phyloP scores from a whole-genome alignment of 768 basidiomycete species.

The Sporobolomyces phaffii region DNA sequence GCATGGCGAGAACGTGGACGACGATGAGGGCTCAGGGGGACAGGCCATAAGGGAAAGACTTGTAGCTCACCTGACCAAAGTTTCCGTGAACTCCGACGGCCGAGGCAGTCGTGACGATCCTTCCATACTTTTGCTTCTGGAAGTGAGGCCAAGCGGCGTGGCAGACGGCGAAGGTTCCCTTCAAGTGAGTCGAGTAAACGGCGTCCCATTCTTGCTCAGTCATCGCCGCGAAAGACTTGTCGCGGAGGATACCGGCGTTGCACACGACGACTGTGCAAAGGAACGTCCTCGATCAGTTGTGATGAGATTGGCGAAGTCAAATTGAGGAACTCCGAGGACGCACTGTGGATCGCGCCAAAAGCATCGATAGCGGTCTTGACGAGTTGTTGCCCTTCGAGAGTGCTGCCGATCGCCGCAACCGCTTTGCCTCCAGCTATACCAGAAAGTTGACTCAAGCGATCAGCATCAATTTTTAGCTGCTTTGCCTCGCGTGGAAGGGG shows the following conservation, averaged over 20 bases:
- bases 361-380: slow-evolving; percentile 78
- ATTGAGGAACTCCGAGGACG: too few species aligned
- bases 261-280: slow-evolving; percentile 23
- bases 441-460: background rate
- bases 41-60: too few species aligned
- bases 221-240: slow-evolving; percentile 87
- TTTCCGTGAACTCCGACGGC: slow-evolving; percentile 68
- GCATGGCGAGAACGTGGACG: too few species aligned
- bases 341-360: slow-evolving; percentile 77
- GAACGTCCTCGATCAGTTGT: too few species aligned
- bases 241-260: slow-evolving; percentile 88
- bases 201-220: slow-evolving; percentile 89
- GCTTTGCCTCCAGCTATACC: slow-evolving; percentile 92
- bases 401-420: slow-evolving; percentile 70
- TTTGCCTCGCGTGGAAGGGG: background rate
- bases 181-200: slow-evolving; percentile 77
- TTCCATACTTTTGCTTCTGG: slow-evolving; percentile 91
- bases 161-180: slow-evolving; percentile 75
- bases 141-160: slow-evolving; percentile 96
- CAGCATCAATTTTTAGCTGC: too few species aligned
- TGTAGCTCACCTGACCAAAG: slow-evolving; percentile 78
- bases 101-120: slow-evolving; percentile 89
- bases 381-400: slow-evolving; percentile 83
- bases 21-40: too few species aligned
- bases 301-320: background rate